phyloP scores from a whole-genome alignment of 805 yeast species.

The Candida arabinofermentans region DNA sequence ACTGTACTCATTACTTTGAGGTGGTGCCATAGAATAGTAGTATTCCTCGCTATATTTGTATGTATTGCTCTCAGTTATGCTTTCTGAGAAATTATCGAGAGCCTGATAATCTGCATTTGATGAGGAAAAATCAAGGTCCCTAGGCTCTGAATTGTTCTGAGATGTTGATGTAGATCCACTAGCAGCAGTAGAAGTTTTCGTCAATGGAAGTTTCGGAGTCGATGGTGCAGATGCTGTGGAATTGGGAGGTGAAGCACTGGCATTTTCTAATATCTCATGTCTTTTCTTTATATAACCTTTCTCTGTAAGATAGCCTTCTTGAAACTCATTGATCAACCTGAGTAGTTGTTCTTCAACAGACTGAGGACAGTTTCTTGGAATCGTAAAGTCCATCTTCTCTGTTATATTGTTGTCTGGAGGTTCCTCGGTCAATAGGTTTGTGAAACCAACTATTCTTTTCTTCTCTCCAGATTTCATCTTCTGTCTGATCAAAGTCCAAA shows the following conservation, averaged over 20 bases:
- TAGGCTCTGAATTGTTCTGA: slow-evolving; percentile 11
- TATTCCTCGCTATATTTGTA: slow-evolving; percentile 12
- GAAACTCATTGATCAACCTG: slow-evolving; percentile 45
- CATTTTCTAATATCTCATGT: slow-evolving; percentile 33
- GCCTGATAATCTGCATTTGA: slow-evolving; percentile 5
- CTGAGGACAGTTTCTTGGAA: slow-evolving; percentile 40
- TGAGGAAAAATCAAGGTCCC: slow-evolving; percentile 9
- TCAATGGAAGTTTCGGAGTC: slow-evolving; percentile 7
- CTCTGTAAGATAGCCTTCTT: slow-evolving; percentile 68
- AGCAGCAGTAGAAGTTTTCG: slow-evolving; percentile 8
- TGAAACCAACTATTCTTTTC: too few relatives aligned
- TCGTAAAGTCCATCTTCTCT: slow-evolving; percentile 40
- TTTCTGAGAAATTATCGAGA: slow-evolving; percentile 12
- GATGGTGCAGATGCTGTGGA: slow-evolving; percentile 5
- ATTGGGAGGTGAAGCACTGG: slow-evolving; percentile 6
- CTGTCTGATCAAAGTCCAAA: too few relatives aligned
- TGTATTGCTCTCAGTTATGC: slow-evolving; percentile 9
- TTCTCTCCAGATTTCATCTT: too few relatives aligned
- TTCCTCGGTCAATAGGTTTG: too few relatives aligned
- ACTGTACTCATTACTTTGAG: not conserved
- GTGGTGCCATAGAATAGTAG: slow-evolving; percentile 4
- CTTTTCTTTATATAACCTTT: slow-evolving; percentile 68
- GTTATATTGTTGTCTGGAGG: not conserved
- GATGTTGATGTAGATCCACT: slow-evolving; percentile 13
- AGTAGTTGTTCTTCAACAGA: slow-evolving; percentile 34